phyloP scores from a whole-genome alignment of 441 rosid species.

The Flueggea neowawraea region DNA sequence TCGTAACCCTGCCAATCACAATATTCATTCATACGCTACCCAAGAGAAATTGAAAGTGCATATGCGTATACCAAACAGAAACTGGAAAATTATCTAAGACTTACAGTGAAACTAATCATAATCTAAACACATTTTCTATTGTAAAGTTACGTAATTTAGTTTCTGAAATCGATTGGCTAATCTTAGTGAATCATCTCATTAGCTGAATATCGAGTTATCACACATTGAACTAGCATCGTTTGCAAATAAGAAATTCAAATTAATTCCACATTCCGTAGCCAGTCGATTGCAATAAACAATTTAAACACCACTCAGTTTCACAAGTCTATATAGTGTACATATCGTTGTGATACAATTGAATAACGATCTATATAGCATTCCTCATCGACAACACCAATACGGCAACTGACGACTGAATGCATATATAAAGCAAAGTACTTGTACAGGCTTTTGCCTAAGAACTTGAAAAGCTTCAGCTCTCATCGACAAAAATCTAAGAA shows the following conservation, averaged over 20 bases:
- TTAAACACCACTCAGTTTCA: neutral
- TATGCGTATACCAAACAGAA: neutral
- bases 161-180: too few species aligned
- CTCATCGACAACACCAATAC: too few species aligned
- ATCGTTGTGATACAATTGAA: neutral
- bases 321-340: neutral
- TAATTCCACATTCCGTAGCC: too few species aligned
- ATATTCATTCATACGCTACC: neutral
- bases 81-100: too few species aligned
- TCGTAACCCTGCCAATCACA: conserved; percentile 75
- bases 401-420: too few species aligned
- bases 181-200: too few species aligned
- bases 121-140: neutral
- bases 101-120: neutral
- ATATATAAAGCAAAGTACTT: conserved; percentile 30
- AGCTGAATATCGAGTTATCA: neutral
- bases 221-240: neutral
- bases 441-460: conserved; percentile 90
- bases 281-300: neutral
- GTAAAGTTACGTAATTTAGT: too few species aligned
- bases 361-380: too few species aligned
- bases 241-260: neutral
- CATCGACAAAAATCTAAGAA: conserved; percentile 95
- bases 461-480: conserved; percentile 99
- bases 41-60: neutral